phyloP scores from a whole-genome alignment of 352 stramenopile species.

The Pythium utonaiense region DNA sequence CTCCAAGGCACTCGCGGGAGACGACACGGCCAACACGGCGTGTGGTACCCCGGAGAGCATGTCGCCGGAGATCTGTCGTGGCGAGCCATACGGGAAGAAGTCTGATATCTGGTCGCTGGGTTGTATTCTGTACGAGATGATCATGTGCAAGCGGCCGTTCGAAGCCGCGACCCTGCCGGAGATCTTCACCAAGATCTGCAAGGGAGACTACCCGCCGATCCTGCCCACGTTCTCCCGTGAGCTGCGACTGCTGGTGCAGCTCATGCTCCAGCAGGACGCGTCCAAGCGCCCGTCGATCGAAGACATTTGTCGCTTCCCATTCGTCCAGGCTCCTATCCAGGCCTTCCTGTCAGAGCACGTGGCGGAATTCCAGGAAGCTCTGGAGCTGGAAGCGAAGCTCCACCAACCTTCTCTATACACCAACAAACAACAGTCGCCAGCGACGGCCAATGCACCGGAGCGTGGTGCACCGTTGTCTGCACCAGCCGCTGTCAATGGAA shows the following conservation, averaged over 20 bases:
- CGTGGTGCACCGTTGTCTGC: constrained; percentile 35
- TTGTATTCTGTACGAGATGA: constrained; percentile 89
- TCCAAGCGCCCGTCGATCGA: constrained; percentile 86
- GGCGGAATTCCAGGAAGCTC: constrained; percentile 79
- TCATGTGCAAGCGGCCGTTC: constrained; percentile 84
- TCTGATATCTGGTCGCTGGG: constrained; percentile 89
- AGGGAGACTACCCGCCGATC: constrained; percentile 81
- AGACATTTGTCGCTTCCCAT: constrained; percentile 87
- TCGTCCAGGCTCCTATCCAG: constrained; percentile 82
- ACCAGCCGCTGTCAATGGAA: constrained; percentile 2
- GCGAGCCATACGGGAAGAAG: constrained; percentile 87
- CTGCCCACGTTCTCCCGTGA: constrained; percentile 75
- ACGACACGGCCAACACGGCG: constrained; percentile 77
- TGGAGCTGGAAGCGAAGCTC: constrained; percentile 85
- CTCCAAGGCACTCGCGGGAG: constrained; percentile 77
- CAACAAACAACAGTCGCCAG: constrained; percentile 5
- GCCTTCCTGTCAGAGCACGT: constrained; percentile 84
- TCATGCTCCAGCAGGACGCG: constrained; percentile 86
- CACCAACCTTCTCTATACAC: constrained; percentile 77
- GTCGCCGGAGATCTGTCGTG: constrained; percentile 86
- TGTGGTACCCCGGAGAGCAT: constrained; percentile 87
- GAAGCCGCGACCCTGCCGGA: constrained; percentile 76
- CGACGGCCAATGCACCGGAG: neutral
- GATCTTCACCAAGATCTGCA: constrained; percentile 89
- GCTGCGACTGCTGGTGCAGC: constrained; percentile 75